A percentile compares a stretch with the other conserved stretches of the same genome.
Evolutionary conservation across 2,329 filamentous ascomycete genomes (phyloP).

Genomic region (Verticillium nonalfalfae): DNA sequence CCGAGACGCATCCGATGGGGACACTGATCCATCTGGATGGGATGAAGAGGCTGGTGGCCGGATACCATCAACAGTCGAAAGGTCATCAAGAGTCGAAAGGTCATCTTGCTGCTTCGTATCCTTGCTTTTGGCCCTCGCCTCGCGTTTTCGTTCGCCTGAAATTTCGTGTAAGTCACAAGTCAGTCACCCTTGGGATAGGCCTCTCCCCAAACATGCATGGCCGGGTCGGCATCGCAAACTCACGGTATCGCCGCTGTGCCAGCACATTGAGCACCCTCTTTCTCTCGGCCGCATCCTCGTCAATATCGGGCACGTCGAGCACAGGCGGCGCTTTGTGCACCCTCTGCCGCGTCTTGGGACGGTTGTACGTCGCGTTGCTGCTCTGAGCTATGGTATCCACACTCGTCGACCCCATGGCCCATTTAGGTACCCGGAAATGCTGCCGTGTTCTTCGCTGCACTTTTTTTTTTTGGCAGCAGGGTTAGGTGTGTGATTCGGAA

Average conservation of each 20-base stretch:
- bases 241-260: constrained; percentile 47
- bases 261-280: constrained; percentile 48
- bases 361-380: constrained; percentile 3
- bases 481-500: no score
- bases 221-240: constrained; percentile 4
- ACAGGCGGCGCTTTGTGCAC: constrained; percentile 30
- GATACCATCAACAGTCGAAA: not conserved
- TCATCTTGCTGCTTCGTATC: not conserved
- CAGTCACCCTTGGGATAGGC: not conserved
- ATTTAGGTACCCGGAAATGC: no score
- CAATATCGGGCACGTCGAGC: constrained; percentile 38
- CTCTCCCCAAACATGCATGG: not conserved
- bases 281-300: constrained; percentile 43
- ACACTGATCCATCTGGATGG: not conserved
- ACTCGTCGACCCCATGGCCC: not conserved
- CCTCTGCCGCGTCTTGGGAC: constrained; percentile 25
- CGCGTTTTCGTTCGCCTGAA: constrained; percentile 20
- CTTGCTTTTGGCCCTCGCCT: constrained; percentile 5
- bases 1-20: no score
- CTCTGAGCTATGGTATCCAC: constrained; percentile 1
- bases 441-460: no score
- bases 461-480: no score
- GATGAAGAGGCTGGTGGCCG: not conserved
- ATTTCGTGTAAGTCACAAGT: not conserved
- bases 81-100: not conserved